Percentiles rank a stretch among this genome's conserved stretches.
Conservation (phyloP, 768 basidiomycete species). For the Mycena floridula region DNA sequence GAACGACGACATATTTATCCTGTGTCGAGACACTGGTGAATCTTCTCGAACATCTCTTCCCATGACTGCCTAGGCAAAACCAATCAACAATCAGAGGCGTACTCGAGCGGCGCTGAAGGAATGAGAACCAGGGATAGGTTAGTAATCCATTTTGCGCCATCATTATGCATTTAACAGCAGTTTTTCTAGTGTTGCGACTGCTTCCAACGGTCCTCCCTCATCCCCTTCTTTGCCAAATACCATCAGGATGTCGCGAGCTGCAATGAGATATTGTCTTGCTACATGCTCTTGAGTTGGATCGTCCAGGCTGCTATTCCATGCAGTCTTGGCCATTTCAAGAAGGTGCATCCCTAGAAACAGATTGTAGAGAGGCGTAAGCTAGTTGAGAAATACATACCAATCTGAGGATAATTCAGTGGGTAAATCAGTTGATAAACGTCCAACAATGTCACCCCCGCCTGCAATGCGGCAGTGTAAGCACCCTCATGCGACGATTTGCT, state of each 20-base stretch:
- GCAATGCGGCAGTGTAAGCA: constrained; percentile 42
- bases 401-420: constrained; percentile 76
- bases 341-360: constrained; percentile 60
- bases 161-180: no score
- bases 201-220: constrained; percentile 49
- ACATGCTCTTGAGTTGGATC: constrained; percentile 9
- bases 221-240: constrained; percentile 62
- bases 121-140: no score
- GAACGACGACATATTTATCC: no score
- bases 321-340: constrained; percentile 70
- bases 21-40: no score
- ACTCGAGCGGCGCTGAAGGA: no score
- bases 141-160: no score
- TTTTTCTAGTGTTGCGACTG: constrained; percentile 38
- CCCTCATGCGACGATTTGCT: constrained; percentile 68
- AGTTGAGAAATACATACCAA: constrained; percentile 39
- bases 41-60: no score
- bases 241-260: constrained; percentile 34
- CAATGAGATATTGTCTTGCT: constrained; percentile 29
- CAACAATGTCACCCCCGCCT: constrained; percentile 50
- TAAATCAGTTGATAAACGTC: constrained; percentile 68
- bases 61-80: no score
- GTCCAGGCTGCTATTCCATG: constrained; percentile 51
- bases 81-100: no score
- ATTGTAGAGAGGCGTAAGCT: background rate